Percentiles rank a stretch among this genome's conserved stretches.
Evolutionary conservation across 441 rosid genomes (phyloP).

Genomic region (Sinapis alba): DNA sequence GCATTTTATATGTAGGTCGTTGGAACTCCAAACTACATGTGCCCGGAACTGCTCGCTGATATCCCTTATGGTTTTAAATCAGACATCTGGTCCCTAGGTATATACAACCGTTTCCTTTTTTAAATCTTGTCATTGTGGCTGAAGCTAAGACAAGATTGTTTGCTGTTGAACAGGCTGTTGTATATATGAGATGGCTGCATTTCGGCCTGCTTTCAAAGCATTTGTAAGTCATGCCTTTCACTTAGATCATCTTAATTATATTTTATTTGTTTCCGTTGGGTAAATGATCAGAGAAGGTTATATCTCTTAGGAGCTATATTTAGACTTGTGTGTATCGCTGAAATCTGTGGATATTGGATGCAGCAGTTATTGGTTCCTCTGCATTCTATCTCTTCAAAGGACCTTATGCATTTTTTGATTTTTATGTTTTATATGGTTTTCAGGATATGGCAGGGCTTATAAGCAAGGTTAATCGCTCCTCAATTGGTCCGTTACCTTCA

Average conservation of each 20-base stretch:
- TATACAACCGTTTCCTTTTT: slow-evolving; percentile 6
- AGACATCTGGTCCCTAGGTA: slow-evolving; percentile 97
- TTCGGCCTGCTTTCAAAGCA: slow-evolving; percentile 97
- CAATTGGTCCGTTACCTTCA: slow-evolving; percentile 88
- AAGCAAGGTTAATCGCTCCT: slow-evolving; percentile 96
- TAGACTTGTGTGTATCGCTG: neutral
- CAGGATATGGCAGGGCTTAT: slow-evolving; percentile 99
- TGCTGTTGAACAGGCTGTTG: slow-evolving; percentile 79
- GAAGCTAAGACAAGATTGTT: slow-evolving; percentile 39
- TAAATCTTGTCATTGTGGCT: neutral
- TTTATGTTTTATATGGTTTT: slow-evolving; percentile 33
- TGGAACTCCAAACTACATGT: slow-evolving; percentile 99
- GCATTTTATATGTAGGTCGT: slow-evolving; percentile 67
- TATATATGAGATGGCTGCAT: slow-evolving; percentile 97
- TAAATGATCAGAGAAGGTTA: neutral
- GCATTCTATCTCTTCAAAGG: neutral
- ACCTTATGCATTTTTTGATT: slow-evolving; percentile 18
- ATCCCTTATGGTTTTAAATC: slow-evolving; percentile 98
- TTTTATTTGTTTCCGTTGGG: neutral
- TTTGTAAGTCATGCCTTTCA: slow-evolving; percentile 59
- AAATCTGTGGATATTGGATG: neutral
- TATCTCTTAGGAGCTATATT: slow-evolving; percentile 7
- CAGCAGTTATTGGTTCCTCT: neutral
- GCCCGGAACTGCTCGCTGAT: slow-evolving; percentile 95
- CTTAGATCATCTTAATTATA: neutral